Base-by-base conservation (phyloP, 1,284 basidiomycete species). In the Taiwanofungus camphoratus region DNA sequence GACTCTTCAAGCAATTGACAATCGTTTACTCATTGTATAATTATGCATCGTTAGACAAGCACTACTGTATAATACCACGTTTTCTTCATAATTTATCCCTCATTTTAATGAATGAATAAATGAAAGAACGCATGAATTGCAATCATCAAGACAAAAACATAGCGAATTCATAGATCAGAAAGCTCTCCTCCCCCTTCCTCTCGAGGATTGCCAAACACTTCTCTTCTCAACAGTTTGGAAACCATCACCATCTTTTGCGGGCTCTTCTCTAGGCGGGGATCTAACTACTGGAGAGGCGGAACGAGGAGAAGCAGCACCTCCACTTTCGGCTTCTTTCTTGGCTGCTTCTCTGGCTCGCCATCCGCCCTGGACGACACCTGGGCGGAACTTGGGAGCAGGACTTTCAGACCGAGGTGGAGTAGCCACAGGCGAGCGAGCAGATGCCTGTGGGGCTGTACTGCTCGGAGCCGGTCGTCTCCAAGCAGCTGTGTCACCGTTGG, bases 161-260 rank as follows among this genome's bases (percentile, higher is more conserved):
- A 30, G 22, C 26, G 16, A n/a, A 48, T 15, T 19, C 24, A 20
- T 44, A 39, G 34, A 36, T 44, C 30, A 49, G 33, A 42, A 21
- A 8, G 31, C 45, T 23, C 52, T 39, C 30, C 63, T 39, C 30
- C 63, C 62, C 31, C 65, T 44, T 32, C 62, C 58, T 29, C 70
- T 61, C 36, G 54, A 62, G 2, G 71, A 52, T 26, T 62, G 57
- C 75, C 76, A 79, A 11, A 71, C 67, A 36, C 39, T 56, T 45
- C 62, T 65, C 55, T 65, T 68, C 44, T 63, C 42, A 7, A 83
- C 79, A 24, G 77, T 71, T 59, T 82, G 76, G 74, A 88, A 88
- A 2, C 86, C 85, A 51, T 88, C 86, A 7, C 77, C 69, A 29
- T 84, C 80, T 48, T 70, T 73, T 8, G 46, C n/a, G 4, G 51